Evolutionary conservation across 2,329 filamentous ascomycete species (phyloP).

Genomic region (Dactylellina cionopaga): DNA sequence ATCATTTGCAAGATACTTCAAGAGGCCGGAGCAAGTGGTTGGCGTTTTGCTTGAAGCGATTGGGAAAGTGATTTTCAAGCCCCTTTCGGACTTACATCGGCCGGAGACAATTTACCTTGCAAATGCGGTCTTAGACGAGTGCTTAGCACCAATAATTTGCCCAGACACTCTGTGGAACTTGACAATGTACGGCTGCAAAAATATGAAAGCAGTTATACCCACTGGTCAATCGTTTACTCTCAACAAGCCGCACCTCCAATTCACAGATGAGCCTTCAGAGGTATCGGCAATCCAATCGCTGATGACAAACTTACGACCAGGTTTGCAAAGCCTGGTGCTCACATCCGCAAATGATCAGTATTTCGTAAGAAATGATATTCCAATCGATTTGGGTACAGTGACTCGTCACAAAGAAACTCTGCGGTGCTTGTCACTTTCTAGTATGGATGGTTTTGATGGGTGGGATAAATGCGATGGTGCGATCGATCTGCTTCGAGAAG

Average conservation of each 20-base stretch:
- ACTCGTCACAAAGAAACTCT: not conserved
- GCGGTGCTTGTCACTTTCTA: not conserved
- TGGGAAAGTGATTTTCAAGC: not conserved
- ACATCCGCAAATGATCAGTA: no score
- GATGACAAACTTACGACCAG: not conserved
- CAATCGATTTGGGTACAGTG: no score
- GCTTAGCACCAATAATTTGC: not conserved
- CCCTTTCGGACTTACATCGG: not conserved
- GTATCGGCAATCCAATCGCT: not conserved
- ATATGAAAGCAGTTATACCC: not conserved
- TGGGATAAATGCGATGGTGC: no score
- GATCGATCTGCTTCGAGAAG: no score
- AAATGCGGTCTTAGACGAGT: not conserved
- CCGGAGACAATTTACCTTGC: not conserved
- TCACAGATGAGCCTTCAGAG: not conserved
- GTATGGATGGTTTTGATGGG: no score
- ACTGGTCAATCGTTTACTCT: not conserved
- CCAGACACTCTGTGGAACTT: not conserved
- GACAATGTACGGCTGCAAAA: not conserved
- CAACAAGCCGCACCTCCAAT: not conserved
- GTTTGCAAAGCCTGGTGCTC: no score
- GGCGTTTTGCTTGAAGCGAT: not conserved
- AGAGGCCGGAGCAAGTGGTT: no score
- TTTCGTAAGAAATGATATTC: no score
- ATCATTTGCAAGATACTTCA: no score